Evolutionary conservation across 75 land plant genomes (phyloP).

Genomic region (Cunninghamia lanceolata): DNA sequence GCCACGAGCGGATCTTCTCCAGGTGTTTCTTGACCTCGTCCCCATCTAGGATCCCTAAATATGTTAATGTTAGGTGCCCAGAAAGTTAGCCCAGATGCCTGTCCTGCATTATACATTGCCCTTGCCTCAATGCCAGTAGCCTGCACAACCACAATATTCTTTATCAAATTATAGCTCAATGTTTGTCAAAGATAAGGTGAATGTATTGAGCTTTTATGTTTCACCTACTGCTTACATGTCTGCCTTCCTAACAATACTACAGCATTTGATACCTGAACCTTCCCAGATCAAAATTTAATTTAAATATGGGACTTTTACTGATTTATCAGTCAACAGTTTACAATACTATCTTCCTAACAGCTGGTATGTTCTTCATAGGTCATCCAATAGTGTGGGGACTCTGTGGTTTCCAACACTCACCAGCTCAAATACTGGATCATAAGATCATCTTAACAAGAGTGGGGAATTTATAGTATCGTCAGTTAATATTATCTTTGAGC

Average conservation of each 20-base stretch:
- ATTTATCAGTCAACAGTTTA: background rate
- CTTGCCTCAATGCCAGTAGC: constrained; percentile 73
- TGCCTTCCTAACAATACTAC: background rate
- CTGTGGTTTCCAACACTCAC: background rate
- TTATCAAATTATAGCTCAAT: constrained; percentile 1
- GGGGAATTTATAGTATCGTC: background rate
- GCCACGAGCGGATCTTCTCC: constrained; percentile 86
- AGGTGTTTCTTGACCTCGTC: constrained; percentile 95
- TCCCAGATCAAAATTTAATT: background rate
- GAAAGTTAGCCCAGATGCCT: constrained; percentile 79
- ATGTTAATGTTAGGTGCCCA: constrained; percentile 98
- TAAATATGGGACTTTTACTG: background rate
- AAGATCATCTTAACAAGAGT: background rate
- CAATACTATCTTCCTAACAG: background rate
- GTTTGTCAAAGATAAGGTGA: background rate
- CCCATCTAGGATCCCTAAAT: constrained; percentile 98
- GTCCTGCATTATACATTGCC: constrained; percentile 82
- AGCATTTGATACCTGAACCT: background rate
- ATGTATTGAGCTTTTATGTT: background rate
- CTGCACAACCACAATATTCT: constrained; percentile 16
- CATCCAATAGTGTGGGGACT: background rate
- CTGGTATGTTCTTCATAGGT: background rate
- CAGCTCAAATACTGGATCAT: background rate
- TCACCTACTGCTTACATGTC: background rate
- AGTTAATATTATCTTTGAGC: background rate